phyloP scores from a whole-genome alignment of 1,284 basidiomycete genomes.

The Schizopora paradoxa region DNA sequence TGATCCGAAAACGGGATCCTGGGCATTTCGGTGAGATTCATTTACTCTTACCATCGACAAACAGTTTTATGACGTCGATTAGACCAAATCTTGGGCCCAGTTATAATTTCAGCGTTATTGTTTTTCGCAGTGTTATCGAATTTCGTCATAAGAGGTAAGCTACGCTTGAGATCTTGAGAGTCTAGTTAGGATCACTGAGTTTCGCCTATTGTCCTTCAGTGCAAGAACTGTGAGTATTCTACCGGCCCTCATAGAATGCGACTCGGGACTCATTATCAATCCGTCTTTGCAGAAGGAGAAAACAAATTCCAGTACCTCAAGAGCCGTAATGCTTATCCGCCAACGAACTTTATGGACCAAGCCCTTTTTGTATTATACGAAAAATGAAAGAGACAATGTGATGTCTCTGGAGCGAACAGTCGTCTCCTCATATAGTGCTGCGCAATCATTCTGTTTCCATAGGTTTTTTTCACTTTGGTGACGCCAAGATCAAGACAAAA shows the following conservation, averaged over 20 bases:
- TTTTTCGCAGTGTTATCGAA: conserved; percentile 85
- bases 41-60: not conserved
- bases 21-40: conserved; percentile 75
- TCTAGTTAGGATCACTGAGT: not conserved
- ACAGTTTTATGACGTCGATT: conserved; percentile 8
- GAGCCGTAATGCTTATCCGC: too few species aligned
- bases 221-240: not conserved
- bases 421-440: too few species aligned
- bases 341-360: too few species aligned
- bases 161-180: conserved; percentile 2
- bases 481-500: too few species aligned
- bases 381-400: too few species aligned
- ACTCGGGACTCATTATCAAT: too few species aligned
- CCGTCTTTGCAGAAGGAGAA: too few species aligned
- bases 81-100: conserved; percentile 80
- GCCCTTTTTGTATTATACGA: too few species aligned
- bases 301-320: too few species aligned
- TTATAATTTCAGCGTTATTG: conserved; percentile 73
- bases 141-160: conserved; percentile 76
- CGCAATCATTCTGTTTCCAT: too few species aligned
- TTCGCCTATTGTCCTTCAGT: not conserved
- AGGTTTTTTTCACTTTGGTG: too few species aligned
- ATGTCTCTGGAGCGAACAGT: too few species aligned
- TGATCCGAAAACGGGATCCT: conserved; percentile 89
- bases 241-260: not conserved